A percentile compares a stretch with the other conserved stretches of the same genome.
These are phyloP conservation scores for Boletus rubroflammeus DNA, from an alignment of 768 basidiomycete species.

Conservation along the genomic window DNA sequence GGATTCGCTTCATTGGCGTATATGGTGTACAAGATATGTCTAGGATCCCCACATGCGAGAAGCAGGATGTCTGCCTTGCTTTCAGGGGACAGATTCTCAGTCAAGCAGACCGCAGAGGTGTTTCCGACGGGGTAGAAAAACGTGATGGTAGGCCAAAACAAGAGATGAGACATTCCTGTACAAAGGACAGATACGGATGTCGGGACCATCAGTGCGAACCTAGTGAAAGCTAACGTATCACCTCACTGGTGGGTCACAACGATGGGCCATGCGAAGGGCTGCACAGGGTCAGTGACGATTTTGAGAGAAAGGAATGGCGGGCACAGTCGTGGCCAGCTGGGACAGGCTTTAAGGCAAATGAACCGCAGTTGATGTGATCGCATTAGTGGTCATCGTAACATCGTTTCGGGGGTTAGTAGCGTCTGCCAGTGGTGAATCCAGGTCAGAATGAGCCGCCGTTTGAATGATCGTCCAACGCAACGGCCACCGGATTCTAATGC, in stretches of 20 bases:
- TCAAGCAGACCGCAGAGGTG: constrained; percentile 49
- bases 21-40: constrained; percentile 49
- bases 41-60: constrained; percentile 55
- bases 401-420: too few species aligned
- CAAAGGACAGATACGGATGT: background rate
- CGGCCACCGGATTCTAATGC: background rate
- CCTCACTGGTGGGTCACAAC: background rate
- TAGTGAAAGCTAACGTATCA: background rate
- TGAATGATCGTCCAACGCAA: background rate
- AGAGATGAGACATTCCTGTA: constrained; percentile 14
- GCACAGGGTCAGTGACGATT: background rate
- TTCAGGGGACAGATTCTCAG: constrained; percentile 45
- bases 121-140: constrained; percentile 61
- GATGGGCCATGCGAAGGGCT: background rate
- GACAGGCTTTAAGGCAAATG: background rate
- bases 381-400: background rate
- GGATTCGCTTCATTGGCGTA: constrained; percentile 16
- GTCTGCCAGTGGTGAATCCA: constrained; percentile 1
- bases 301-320: background rate
- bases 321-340: background rate
- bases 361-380: background rate
- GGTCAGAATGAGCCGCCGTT: background rate
- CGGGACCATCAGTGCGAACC: background rate
- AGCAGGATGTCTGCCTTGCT: constrained; percentile 37
- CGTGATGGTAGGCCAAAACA: constrained; percentile 19